Evolutionary conservation across 2,329 filamentous ascomycete species (phyloP), one percentile per base, ranked within the genome.

Genomic region (Pyrenochaeta sp.): DNA sequence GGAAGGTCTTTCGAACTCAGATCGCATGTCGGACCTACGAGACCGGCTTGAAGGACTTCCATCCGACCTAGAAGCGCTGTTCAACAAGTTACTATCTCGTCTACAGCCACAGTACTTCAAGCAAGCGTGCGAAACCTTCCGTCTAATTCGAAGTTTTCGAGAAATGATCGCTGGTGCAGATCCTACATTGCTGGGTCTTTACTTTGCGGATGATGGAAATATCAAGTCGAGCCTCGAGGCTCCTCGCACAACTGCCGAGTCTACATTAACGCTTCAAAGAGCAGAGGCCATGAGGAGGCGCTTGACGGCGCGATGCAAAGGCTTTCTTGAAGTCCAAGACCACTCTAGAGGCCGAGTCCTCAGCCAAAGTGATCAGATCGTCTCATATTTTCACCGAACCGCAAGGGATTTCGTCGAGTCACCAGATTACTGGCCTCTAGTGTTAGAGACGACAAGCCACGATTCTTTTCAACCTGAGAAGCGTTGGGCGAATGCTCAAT

Each of bases 391-490:
- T 8, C 62, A 68, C 43, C 52, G 60, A 5, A 65, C 56, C 12
- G 66, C 56, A 1, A 45, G 52, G n/a, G 59, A 68, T 32, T 68
- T 61, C 46, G 9, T 64, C 5, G 43, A 49, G 27, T 52, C 52
- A 1, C 22, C 22, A 6, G 15, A 7, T 5, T 37, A 49, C 12
- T 58, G 50, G 50, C 36, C 36, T 5, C 28, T 10, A 5, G 43
- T 56, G 4, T 37, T 58, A 3, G 34, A 52, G 4, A 36, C 37
- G 3, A 52, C 58, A 3, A 32, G 37, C 3, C 32, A 52, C 3
- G 43, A 50, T 40, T 25, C 32, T 5, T 58, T 61, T 27, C 8
- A 54, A 22, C 13, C 39, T 10, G 32, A 52, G 15, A 12, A 28
- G n/a, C 47, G 43, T 19, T 58, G 47, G 54, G 50, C 47, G 2